These are phyloP conservation scores for Achlya hypogyna DNA, from an alignment of 352 stramenopile species.

Conservation along the genomic window DNA sequence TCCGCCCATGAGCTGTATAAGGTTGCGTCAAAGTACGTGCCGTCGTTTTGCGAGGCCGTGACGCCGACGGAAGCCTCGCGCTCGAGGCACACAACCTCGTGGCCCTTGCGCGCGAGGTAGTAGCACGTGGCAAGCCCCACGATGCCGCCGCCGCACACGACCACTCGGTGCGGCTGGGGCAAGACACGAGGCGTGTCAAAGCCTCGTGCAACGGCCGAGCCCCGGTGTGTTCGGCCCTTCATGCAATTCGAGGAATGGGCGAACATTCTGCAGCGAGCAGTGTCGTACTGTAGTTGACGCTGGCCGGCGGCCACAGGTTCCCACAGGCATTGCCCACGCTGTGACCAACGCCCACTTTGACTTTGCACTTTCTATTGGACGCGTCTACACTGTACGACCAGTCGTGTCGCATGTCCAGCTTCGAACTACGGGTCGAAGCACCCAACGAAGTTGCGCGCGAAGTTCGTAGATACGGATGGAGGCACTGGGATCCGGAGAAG, in stretches of 20 bases:
- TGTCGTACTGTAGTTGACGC: neutral
- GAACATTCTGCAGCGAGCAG: neutral
- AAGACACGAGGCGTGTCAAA: conserved; percentile 2
- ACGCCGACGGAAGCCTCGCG: conserved; percentile 70
- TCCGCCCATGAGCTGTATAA: conserved; percentile 78
- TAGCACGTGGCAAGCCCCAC: conserved; percentile 79
- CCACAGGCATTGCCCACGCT: neutral
- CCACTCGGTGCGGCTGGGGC: conserved; percentile 59
- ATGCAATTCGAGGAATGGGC: neutral
- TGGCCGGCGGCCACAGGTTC: neutral
- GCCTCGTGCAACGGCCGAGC: conserved; percentile 11
- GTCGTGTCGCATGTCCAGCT: neutral
- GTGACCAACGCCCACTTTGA: neutral
- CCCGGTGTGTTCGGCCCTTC: conserved; percentile 7
- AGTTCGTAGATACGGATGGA: neutral
- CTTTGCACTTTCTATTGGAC: neutral
- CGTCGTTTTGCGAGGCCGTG: conserved; percentile 48
- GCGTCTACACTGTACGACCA: neutral
- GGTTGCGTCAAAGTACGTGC: conserved; percentile 71
- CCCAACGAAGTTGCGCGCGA: neutral
- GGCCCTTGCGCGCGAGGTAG: conserved; percentile 73
- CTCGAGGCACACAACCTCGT: conserved; percentile 80
- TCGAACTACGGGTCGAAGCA: neutral
- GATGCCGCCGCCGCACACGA: conserved; percentile 80
- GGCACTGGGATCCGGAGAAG: neutral